phyloP scores from a whole-genome alignment of 352 stramenopile genomes.

The Phytopythium vexans region DNA sequence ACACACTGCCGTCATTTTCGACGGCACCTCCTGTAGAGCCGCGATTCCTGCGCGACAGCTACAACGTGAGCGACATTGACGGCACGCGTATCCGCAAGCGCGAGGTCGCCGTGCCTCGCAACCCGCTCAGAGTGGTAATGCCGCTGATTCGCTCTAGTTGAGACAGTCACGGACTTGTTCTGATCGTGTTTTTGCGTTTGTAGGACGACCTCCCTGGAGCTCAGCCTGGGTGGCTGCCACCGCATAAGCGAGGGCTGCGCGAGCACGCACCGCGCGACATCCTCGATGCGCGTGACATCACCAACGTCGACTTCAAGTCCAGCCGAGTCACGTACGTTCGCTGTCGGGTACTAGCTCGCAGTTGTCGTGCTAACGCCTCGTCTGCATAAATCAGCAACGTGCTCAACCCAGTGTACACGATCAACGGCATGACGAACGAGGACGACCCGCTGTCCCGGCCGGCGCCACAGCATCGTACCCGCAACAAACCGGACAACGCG shows the following conservation, averaged over 20 bases:
- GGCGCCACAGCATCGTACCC: conserved; percentile 36
- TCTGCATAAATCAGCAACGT: conserved; percentile 37
- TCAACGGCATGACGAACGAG: conserved; percentile 56
- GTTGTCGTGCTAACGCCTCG: neutral
- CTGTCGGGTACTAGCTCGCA: neutral
- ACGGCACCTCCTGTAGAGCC: conserved; percentile 39
- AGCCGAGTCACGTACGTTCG: conserved; percentile 60
- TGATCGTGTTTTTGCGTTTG: neutral
- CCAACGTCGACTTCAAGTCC: conserved; percentile 65
- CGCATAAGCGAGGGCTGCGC: conserved; percentile 45
- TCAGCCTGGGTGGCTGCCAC: conserved; percentile 50
- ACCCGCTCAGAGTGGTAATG: conserved; percentile 38
- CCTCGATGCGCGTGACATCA: conserved; percentile 64
- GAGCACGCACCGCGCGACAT: conserved; percentile 61
- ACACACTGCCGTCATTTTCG: conserved; percentile 54
- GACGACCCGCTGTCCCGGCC: conserved; percentile 54
- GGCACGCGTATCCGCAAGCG: conserved; percentile 47
- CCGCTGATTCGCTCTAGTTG: conserved; percentile 32
- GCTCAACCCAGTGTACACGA: conserved; percentile 68
- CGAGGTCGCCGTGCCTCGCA: conserved; percentile 39
- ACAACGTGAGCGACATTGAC: conserved; percentile 70
- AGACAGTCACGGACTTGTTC: conserved; percentile 9
- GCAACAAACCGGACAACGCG: conserved; percentile 49
- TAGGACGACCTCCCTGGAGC: conserved; percentile 59
- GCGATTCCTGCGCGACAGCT: conserved; percentile 73